Evolutionary conservation across 768 basidiomycete genomes (phyloP).

Genomic region (Krasilnikovozyma curviuscula): DNA sequence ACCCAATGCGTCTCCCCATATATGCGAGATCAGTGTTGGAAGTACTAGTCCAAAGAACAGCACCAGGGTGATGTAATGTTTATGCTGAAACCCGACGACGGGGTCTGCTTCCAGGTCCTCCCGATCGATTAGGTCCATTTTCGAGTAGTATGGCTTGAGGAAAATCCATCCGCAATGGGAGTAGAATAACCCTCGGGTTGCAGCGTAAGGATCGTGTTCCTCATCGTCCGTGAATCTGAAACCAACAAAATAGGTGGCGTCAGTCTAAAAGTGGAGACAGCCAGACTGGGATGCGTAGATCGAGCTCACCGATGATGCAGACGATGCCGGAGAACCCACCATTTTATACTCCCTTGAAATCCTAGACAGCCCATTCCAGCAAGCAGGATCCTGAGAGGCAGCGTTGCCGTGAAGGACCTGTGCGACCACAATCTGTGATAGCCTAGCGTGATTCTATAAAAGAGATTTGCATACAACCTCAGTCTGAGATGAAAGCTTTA

Average conservation of each 20-base stretch:
- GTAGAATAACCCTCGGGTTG: constrained; percentile 50
- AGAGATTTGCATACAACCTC: background rate
- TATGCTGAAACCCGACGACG: constrained; percentile 53
- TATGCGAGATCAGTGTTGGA: constrained; percentile 37
- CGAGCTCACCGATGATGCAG: constrained; percentile 41
- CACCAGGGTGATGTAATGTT: constrained; percentile 45
- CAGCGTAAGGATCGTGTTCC: constrained; percentile 35
- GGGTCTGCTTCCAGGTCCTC: constrained; percentile 50
- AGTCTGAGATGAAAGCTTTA: background rate
- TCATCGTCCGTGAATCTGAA: constrained; percentile 4
- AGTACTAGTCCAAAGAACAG: constrained; percentile 40
- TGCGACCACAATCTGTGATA: constrained; percentile 68
- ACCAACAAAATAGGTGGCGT: background rate
- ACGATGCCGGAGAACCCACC: constrained; percentile 40
- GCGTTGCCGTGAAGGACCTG: constrained; percentile 42
- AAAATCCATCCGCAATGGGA: constrained; percentile 80
- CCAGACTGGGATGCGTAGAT: background rate
- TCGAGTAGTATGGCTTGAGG: constrained; percentile 46
- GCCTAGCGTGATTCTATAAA: constrained; percentile 45
- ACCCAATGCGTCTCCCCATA: constrained; percentile 47
- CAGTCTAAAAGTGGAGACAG: background rate
- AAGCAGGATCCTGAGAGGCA: constrained; percentile 38
- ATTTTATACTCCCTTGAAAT: constrained; percentile 59
- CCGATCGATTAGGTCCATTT: constrained; percentile 43
- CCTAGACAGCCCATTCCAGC: constrained; percentile 51